Base-by-base conservation (phyloP, 306 rosid species). In the Malus sieversii region DNA sequence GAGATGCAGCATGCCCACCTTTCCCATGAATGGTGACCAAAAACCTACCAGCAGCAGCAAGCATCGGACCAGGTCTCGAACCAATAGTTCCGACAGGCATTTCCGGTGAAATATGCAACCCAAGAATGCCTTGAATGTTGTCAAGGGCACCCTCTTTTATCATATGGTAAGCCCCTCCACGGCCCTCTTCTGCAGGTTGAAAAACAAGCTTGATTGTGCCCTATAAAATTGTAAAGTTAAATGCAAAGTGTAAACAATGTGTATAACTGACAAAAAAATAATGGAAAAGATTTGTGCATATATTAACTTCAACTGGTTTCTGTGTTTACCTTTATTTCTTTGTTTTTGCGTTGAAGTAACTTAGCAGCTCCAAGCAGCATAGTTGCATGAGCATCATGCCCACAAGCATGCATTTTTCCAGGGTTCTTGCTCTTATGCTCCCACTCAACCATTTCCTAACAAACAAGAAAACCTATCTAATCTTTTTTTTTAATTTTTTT, bases 301-400 rank as follows among this genome's bases (percentile, higher is more conserved):
- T 59, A 14, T 20, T 12, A 20, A 10, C n/a, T 2, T 73, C 9
- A 7, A 11, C 52, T 30, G 38, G 4, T 7, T 57, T 20, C 27
- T 57, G 22, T 9, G 10, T 8, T 5, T 66, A 88, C 93, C 89
- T 85, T 85, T 8, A 89, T 60, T 71, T 77, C 53, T 38, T 74
- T 82, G 58, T 66, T 80, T 71, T 82, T 85, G 7, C 1, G 70
- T 45, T 85, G 89, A 61, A 89, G 88, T 75, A 87, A 83, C 77
- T 87, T 85, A 14, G 91, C 93, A 18, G 91, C 93, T 72, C 91
- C 93, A 44, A 89, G 91, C 79, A 87, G 85, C 89, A 87, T 86
- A 22, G 91, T 73, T 2, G 82, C 88, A 64, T 89, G 93, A 72
- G 83, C 81, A 68, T 87, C 91, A 71, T 89, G 91, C 46, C 93